Base-by-base conservation (phyloP, 2,329 filamentous ascomycete genomes). In the Xylaria sp. region DNA sequence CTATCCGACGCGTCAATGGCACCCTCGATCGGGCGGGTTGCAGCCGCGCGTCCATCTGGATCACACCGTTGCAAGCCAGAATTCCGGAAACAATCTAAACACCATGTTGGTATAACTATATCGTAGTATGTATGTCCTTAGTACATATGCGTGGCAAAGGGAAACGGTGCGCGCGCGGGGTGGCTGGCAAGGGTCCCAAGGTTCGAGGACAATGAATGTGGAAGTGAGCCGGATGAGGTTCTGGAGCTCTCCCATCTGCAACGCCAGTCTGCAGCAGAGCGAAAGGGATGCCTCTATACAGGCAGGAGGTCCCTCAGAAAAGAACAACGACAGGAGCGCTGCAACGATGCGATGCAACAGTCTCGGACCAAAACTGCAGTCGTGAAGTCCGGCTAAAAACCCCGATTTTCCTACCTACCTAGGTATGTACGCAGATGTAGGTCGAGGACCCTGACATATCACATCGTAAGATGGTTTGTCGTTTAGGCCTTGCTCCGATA, bases 21-120 rank as follows among this genome's bases (percentile, higher is more conserved):
- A 58, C 55, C 50, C 50, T 56, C 52, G 58, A 58, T 58, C 55
- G 52, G 44, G 44, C 49, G 58, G 55, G 58, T 60, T 58, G 49
- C 58, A 56, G 41, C 53, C 49, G 47, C 43, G 51, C 48, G 43
- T 39, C 44, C 44, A 44, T 44, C 51, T 34, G 29, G 16, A 50
- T 52, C 49, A 11, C 41, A 56, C 41, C 47, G 52, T 37, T 22
- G 39, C 45, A 51, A 58, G 58, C 55, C 52, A 58, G 55, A 50
- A 54, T 56, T 54, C 48, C 26, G 52, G 55, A 46, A 51, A 44
- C 49, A 42, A 44, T 51, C 47, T 51, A 34, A 24, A 41, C 21
- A 44, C 45, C 17, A 50, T 34, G n/a, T 26, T 21, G 22, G 37
- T 53, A 21, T 39, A n/a, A n/a, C n/a, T n/a, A n/a, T n/a, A n/a